Conservation (phyloP, 1,139 yeast species). For the Schwanniomyces etchellsii region DNA sequence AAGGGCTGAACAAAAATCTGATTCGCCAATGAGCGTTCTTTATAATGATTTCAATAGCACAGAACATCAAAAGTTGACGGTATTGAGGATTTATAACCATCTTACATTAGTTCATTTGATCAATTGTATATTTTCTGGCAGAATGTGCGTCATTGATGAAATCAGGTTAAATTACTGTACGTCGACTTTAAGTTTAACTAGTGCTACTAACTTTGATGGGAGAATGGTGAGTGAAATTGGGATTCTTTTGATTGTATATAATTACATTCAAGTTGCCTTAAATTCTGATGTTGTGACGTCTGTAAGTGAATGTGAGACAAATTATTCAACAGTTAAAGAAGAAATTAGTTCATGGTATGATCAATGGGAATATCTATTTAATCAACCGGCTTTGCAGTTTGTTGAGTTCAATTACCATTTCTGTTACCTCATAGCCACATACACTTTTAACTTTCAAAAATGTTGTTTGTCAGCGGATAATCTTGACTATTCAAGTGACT, state of each 20-base stretch:
- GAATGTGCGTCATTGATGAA: conserved; percentile 71
- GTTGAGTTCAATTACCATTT: conserved; percentile 72
- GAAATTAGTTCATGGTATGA: conserved; percentile 57
- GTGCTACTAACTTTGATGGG: conserved; percentile 77
- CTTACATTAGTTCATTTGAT: conserved; percentile 65
- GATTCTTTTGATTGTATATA: conserved; percentile 56
- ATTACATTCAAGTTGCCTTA: conserved; percentile 44
- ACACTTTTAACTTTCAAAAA: conserved; percentile 24
- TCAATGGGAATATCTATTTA: conserved; percentile 68
- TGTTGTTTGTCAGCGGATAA: conserved; percentile 8
- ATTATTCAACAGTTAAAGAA: conserved; percentile 20
- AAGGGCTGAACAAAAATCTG: not conserved
- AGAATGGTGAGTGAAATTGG: conserved; percentile 78
- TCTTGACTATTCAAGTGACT: not conserved
- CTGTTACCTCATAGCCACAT: conserved; percentile 47
- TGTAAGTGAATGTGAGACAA: conserved; percentile 17
- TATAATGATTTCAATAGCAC: conserved; percentile 29
- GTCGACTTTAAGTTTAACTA: conserved; percentile 53
- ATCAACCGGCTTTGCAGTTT: conserved; percentile 72
- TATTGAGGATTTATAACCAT: conserved; percentile 67
- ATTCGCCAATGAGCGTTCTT: conserved; percentile 13
- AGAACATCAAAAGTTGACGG: conserved; percentile 47
- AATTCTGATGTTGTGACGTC: conserved; percentile 15
- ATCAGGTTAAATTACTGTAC: conserved; percentile 58
- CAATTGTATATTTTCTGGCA: conserved; percentile 64